Evolutionary conservation across 1,139 yeast species (phyloP).

Genomic region (Debaryomycetaceae sp.): DNA sequence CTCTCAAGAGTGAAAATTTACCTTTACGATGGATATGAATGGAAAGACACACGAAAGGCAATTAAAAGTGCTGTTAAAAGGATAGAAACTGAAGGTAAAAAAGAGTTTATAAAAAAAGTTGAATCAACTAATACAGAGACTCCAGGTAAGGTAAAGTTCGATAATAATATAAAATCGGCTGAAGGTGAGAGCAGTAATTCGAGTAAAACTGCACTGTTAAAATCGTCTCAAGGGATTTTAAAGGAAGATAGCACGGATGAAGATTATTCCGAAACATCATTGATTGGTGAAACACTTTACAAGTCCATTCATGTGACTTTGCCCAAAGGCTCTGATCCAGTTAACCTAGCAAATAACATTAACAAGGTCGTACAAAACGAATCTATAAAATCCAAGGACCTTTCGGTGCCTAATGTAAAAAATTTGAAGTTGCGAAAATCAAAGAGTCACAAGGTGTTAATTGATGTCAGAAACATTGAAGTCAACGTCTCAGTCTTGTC

Average conservation of each 20-base stretch:
- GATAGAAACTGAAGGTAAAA: slow-evolving; percentile 49
- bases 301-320: slow-evolving; percentile 70
- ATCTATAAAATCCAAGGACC: slow-evolving; percentile 9
- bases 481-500: slow-evolving; percentile 45
- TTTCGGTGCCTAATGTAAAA: slow-evolving; percentile 18
- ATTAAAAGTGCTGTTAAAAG: slow-evolving; percentile 62
- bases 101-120: slow-evolving; percentile 11
- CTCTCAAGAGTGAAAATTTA: slow-evolving; percentile 46
- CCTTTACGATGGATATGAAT: slow-evolving; percentile 88
- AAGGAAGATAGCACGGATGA: slow-evolving; percentile 17
- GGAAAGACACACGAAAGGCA: slow-evolving; percentile 73
- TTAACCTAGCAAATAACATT: slow-evolving; percentile 48
- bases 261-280: slow-evolving; percentile 12
- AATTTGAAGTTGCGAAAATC: slow-evolving; percentile 66
- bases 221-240: not conserved
- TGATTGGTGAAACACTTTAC: slow-evolving; percentile 62
- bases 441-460: slow-evolving; percentile 53
- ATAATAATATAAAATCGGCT: not conserved
- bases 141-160: not conserved
- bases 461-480: slow-evolving; percentile 54
- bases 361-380: slow-evolving; percentile 42
- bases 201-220: not conserved
- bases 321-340: slow-evolving; percentile 50
- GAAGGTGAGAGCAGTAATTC: not conserved
- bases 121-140: slow-evolving; percentile 6